A percentile compares a stretch with the other conserved stretches of the same genome.
phyloP scores from a whole-genome alignment of 208 protist species.

The Acanthamoeba sp. region DNA sequence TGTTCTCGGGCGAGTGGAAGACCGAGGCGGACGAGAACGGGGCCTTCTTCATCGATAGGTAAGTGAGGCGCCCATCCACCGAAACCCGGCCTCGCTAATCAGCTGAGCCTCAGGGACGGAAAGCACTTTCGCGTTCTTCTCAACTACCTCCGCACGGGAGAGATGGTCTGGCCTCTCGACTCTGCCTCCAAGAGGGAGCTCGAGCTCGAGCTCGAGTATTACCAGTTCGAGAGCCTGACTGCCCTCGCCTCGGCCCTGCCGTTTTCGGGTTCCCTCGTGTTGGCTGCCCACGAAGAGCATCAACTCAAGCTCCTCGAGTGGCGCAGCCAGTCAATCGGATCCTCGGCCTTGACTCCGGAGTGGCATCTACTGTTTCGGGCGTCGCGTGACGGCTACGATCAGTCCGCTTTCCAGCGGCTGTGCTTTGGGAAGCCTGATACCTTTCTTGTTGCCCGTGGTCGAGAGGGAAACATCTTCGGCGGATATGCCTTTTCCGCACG shows the following conservation, averaged over 20 bases:
- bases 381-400: no score
- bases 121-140: slow-evolving; percentile 32
- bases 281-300: neutral
- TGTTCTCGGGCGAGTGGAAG: slow-evolving; percentile 3
- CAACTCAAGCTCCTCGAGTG: neutral
- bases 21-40: neutral
- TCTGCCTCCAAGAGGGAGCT: neutral
- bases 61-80: no score
- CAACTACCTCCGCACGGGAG: slow-evolving; percentile 24
- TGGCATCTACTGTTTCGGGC: no score
- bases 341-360: neutral
- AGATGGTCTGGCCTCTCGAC: neutral
- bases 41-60: neutral
- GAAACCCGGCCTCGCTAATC: no score
- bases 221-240: neutral
- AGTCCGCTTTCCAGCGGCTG: no score
- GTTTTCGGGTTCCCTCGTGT: neutral
- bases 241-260: neutral
- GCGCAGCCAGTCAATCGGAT: neutral
- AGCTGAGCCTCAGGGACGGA: neutral
- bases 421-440: no score
- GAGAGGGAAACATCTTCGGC: no score
- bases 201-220: slow-evolving; percentile 29
- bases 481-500: no score
- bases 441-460: no score